Percentiles rank a stretch among this genome's conserved stretches.
These are phyloP conservation scores for Brassica incana DNA, from an alignment of 345 rosid species.

Conservation along the genomic window DNA sequence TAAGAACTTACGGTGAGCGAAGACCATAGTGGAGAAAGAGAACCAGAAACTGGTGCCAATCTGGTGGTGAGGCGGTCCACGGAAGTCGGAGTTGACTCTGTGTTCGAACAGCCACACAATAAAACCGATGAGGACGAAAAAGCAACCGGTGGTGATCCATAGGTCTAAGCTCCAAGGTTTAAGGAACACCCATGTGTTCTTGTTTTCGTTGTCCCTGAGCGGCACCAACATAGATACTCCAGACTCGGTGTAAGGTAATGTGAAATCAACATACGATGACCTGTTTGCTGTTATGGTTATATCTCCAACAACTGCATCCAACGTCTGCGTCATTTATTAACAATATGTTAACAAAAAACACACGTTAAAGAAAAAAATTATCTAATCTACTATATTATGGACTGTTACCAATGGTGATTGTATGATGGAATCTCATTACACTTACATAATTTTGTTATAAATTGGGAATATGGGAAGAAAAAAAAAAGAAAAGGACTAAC, in stretches of 20 bases:
- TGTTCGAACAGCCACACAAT: slow-evolving; percentile 75
- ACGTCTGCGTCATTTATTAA: slow-evolving; percentile 36
- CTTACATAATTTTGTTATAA: too few species aligned
- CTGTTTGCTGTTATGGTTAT: slow-evolving; percentile 52
- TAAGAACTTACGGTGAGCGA: slow-evolving; percentile 34
- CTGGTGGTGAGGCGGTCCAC: not conserved
- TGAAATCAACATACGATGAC: slow-evolving; percentile 31
- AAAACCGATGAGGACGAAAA: slow-evolving; percentile 58
- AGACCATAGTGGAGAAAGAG: slow-evolving; percentile 41
- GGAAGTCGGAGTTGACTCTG: slow-evolving; percentile 51
- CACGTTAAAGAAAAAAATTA: not conserved
- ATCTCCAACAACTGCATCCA: slow-evolving; percentile 70
- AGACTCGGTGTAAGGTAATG: slow-evolving; percentile 66
- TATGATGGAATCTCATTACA: too few species aligned
- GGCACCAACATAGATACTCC: slow-evolving; percentile 77
- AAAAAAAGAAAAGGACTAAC: slow-evolving; percentile 33
- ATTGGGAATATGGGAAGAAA: too few species aligned
- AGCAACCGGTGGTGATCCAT: slow-evolving; percentile 56
- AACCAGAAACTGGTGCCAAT: slow-evolving; percentile 36
- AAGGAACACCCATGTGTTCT: slow-evolving; percentile 65
- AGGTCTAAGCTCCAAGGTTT: slow-evolving; percentile 64
- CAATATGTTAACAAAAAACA: not conserved
- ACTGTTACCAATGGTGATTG: not conserved
- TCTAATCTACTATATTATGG: not conserved
- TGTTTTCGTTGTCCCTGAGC: slow-evolving; percentile 37